Base-by-base conservation (phyloP, 805 yeast species). In the Scheffersomyces stipitis region DNA sequence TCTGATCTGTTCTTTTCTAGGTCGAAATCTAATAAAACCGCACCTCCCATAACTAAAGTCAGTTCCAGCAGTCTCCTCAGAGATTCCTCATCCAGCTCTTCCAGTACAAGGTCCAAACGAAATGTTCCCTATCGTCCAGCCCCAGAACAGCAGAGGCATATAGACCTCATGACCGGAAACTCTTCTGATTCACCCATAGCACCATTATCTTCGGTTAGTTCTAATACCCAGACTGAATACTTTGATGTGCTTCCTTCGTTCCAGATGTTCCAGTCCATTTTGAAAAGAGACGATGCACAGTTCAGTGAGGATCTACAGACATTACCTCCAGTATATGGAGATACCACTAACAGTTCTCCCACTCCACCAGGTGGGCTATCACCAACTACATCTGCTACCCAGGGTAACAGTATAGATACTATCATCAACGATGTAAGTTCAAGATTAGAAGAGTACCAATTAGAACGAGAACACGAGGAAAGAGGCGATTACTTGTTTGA, bases 221-320 rank as follows among this genome's bases (percentile, higher is more conserved):
- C 66, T 4, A 47, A 52, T 22, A 49, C 66, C 1, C 64, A 60
- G 31, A 62, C 69, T 2, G 64, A 64, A 33, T 62, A 40, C 69
- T 69, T 78, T 34, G 86, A 81, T 46, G 74, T 81, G 2, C 54
- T 82, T 24, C 89, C 87, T 0, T 79, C 86, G 0, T 82, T 81
- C 49, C 84, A 81, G 43, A 77, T 82, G 81, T 80, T 78, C 49
- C 80, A 77, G 46, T 71, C 74, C 48, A 58, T 72, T 49, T 45
- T 73, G 60, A 43, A 68, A 51, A 36, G 78, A 54, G 51, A 72
- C 52, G 68, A 63, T 36, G 45, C 47, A 20, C 71, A 69, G 40
- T 66, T 67, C 34, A 54, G 52, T 34, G 73, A 69, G 38, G 54
- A 61, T 34, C 45, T 57, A 10, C 38, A 52, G 14, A 58, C 57